Conservation (phyloP, 2,329 filamentous ascomycete species). For the Emergomyces pasteurianus region DNA sequence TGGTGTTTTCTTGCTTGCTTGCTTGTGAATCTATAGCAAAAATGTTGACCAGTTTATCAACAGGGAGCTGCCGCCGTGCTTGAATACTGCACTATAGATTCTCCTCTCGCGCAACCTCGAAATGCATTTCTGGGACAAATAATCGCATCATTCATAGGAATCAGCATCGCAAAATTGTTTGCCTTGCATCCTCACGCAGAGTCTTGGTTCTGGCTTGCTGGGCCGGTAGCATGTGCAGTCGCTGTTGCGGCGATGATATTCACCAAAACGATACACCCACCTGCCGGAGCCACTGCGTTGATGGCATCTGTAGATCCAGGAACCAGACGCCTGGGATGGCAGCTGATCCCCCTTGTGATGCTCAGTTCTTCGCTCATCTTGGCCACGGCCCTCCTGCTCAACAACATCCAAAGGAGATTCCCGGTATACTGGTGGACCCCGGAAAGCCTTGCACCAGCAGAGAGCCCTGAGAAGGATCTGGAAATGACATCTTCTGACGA, state of each 20-base stretch:
- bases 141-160: conserved; percentile 48
- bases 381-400: conserved; percentile 49
- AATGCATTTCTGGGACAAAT: conserved; percentile 58
- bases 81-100: conserved; percentile 59
- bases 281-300: conserved; percentile 61
- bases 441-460: conserved; percentile 14
- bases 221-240: conserved; percentile 51
- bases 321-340: conserved; percentile 53
- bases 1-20: not conserved
- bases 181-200: conserved; percentile 38
- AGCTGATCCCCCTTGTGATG: conserved; percentile 50
- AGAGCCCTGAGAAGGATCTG: conserved; percentile 14
- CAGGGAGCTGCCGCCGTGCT: conserved; percentile 66
- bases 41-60: not conserved
- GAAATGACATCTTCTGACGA: conserved; percentile 7
- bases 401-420: conserved; percentile 56
- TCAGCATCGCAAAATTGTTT: conserved; percentile 55
- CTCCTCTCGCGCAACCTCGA: conserved; percentile 60
- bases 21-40: not conserved
- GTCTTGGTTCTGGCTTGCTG: conserved; percentile 49
- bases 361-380: conserved; percentile 52
- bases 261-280: conserved; percentile 62
- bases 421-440: conserved; percentile 56
- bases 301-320: conserved; percentile 51
- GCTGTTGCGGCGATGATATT: conserved; percentile 55